These are phyloP conservation scores for Sparassis latifolia DNA, from an alignment of 1,284 basidiomycete genomes.

Conservation along the genomic window DNA sequence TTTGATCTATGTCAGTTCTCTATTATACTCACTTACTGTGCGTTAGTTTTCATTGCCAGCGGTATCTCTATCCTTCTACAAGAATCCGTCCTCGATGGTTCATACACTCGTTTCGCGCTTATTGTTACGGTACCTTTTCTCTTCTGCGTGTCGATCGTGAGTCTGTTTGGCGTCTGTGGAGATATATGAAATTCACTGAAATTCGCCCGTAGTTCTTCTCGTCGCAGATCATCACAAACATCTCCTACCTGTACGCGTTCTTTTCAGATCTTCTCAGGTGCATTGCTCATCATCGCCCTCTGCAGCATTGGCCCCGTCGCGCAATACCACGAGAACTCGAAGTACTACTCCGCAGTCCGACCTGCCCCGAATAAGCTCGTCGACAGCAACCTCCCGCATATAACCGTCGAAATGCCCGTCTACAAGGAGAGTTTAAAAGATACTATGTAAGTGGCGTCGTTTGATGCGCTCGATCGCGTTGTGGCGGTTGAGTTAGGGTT, in stretches of 20 bases:
- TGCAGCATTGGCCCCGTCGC: constrained; percentile 62
- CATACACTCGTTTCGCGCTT: constrained; percentile 58
- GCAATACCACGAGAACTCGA: constrained; percentile 69
- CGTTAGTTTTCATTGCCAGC: constrained; percentile 53
- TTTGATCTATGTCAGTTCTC: constrained; percentile 7
- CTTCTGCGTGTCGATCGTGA: constrained; percentile 66
- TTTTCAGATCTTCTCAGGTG: neutral
- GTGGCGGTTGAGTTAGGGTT: no score
- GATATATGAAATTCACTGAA: neutral
- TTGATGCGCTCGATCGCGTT: no score
- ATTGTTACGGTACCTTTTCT: constrained; percentile 62
- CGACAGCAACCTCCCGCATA: constrained; percentile 60
- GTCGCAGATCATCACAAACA: constrained; percentile 52
- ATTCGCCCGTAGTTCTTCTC: constrained; percentile 47
- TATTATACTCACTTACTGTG: neutral
- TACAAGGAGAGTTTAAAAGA: constrained; percentile 71
- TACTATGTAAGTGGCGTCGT: constrained; percentile 48
- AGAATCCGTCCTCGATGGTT: constrained; percentile 64
- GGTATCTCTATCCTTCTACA: constrained; percentile 53
- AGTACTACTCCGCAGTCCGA: constrained; percentile 60
- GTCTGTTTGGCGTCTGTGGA: constrained; percentile 13
- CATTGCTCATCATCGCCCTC: constrained; percentile 8
- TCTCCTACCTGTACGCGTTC: constrained; percentile 40
- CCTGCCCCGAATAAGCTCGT: constrained; percentile 55
- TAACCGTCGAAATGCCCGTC: constrained; percentile 75